phyloP scores from a whole-genome alignment of 2,329 filamentous ascomycete genomes.

The Colletotrichum sp. region DNA sequence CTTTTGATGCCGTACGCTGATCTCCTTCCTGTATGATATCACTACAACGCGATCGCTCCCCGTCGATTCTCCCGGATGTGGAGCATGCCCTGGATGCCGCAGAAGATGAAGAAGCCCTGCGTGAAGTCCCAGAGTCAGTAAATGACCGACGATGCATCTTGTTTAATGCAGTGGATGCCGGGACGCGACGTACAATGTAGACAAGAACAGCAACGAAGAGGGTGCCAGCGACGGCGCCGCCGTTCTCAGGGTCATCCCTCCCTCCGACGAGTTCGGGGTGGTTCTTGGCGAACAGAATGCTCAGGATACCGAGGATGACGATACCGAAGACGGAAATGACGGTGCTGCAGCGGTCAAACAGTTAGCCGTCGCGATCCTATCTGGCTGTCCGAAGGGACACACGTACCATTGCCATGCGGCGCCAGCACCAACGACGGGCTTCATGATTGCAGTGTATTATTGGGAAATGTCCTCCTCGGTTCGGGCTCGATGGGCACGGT shows the following conservation, averaged over 20 bases:
- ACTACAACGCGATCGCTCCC: constrained; percentile 79
- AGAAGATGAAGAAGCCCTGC: constrained; percentile 90
- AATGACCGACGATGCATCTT: not conserved
- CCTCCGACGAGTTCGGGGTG: constrained; percentile 87
- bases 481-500: not conserved
- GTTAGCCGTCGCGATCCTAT: not conserved
- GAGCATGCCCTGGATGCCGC: constrained; percentile 85
- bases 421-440: constrained; percentile 89
- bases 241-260: constrained; percentile 72
- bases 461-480: not conserved
- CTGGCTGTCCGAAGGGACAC: not conserved
- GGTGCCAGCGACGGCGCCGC: constrained; percentile 78
- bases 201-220: constrained; percentile 89
- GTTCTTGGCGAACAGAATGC: constrained; percentile 77
- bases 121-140: not conserved
- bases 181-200: constrained; percentile 73
- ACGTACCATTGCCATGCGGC: constrained; percentile 95
- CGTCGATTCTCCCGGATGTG: constrained; percentile 83
- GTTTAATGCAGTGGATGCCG: too few relatives aligned
- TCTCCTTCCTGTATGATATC: not conserved
- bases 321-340: constrained; percentile 71
- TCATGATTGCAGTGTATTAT: constrained; percentile 68
- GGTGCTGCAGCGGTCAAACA: constrained; percentile 60
- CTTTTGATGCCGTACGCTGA: constrained; percentile 14
- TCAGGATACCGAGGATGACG: constrained; percentile 66